Conservation (phyloP, 257 asterid species). For the Petrea volubilis region DNA sequence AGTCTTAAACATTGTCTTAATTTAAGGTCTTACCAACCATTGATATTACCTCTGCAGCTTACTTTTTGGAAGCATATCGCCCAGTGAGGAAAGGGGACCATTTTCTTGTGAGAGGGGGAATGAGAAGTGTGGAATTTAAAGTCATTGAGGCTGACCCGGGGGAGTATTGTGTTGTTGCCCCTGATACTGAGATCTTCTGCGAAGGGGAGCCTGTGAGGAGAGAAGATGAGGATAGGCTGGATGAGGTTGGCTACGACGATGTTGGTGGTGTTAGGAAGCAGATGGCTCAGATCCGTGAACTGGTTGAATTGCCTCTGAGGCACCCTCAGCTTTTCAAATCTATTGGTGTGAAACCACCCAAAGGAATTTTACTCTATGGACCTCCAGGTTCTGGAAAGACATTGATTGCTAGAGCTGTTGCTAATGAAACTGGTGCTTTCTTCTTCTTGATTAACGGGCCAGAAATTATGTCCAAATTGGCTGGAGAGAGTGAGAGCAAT, state of each 20-base stretch:
- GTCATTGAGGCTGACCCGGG: constrained; percentile 58
- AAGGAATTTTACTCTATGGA: constrained; percentile 54
- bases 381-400: constrained; percentile 68
- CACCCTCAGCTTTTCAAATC: constrained; percentile 65
- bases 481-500: constrained; percentile 64
- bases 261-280: constrained; percentile 62
- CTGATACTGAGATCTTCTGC: constrained; percentile 60
- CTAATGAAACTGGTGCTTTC: constrained; percentile 60
- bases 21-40: not conserved
- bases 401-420: constrained; percentile 54
- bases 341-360: constrained; percentile 60
- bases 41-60: constrained; percentile 34
- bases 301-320: constrained; percentile 55
- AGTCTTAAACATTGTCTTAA: not conserved
- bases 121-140: constrained; percentile 57
- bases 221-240: constrained; percentile 55
- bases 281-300: constrained; percentile 60
- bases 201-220: constrained; percentile 61
- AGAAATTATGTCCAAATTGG: no score
- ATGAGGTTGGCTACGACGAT: constrained; percentile 60
- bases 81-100: constrained; percentile 60
- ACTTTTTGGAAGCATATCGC: constrained; percentile 52
- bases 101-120: constrained; percentile 57
- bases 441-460: constrained; percentile 59
- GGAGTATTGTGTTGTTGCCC: constrained; percentile 61